A percentile compares a stretch with the other conserved stretches of the same genome.
Evolutionary conservation across 805 yeast species (phyloP).

Genomic region (Vanderwaltozyma yarrowii): DNA sequence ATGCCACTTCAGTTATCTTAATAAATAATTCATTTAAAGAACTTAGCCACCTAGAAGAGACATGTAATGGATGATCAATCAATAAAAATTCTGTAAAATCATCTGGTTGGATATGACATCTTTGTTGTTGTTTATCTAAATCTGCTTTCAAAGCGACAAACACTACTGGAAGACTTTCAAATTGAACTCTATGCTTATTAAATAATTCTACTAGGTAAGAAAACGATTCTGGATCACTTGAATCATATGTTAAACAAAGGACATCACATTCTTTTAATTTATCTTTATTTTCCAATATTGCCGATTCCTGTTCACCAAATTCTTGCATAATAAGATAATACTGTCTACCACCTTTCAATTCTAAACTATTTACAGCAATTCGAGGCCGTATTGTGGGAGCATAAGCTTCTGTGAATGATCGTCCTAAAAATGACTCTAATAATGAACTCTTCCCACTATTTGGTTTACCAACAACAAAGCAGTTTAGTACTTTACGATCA

Average conservation of each 20-base stretch:
- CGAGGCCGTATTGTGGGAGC: constrained; percentile 76
- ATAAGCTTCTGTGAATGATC: constrained; percentile 58
- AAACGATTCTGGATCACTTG: constrained; percentile 93
- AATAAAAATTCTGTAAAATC: constrained; percentile 57
- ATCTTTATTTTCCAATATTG: constrained; percentile 58
- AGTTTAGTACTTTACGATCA: constrained; percentile 87
- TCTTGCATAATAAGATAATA: constrained; percentile 88
- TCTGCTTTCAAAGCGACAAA: constrained; percentile 94
- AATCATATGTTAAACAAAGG: constrained; percentile 80
- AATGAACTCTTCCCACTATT: constrained; percentile 83
- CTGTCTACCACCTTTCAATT: constrained; percentile 89
- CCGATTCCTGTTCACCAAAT: constrained; percentile 76
- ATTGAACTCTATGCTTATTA: constrained; percentile 38
- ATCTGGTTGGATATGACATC: constrained; percentile 81
- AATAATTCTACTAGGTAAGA: constrained; percentile 69
- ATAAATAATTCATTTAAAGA: constrained; percentile 77
- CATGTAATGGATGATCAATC: constrained; percentile 78
- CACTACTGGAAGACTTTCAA: constrained; percentile 66
- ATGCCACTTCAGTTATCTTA: constrained; percentile 82
- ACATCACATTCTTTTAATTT: constrained; percentile 84
- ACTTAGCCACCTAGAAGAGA: constrained; percentile 82
- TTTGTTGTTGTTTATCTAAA: constrained; percentile 87
- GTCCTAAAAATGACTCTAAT: constrained; percentile 68
- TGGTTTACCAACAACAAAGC: constrained; percentile 77
- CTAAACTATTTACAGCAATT: constrained; percentile 85